phyloP scores from a whole-genome alignment of 2,329 filamentous ascomycete genomes.

The Periconia macrospinosa region DNA sequence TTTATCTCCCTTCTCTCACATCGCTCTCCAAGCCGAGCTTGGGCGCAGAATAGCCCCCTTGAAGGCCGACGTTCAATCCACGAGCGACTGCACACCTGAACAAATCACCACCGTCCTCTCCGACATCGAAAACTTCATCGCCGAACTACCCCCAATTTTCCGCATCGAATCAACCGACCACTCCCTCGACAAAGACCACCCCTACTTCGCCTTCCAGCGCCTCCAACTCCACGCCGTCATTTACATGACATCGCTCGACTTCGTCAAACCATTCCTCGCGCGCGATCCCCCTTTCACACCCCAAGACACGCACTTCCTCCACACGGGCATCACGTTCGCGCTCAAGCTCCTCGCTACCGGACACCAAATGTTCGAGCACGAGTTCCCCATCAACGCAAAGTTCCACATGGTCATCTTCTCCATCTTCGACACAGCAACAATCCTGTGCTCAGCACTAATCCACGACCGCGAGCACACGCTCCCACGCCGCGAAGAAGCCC shows the following conservation, averaged over 20 bases:
- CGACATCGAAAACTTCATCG: slow-evolving; percentile 49
- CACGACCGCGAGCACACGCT: slow-evolving; percentile 51
- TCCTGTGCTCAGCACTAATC: slow-evolving; percentile 55
- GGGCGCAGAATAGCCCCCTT: slow-evolving; percentile 31
- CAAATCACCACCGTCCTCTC: slow-evolving; percentile 32
- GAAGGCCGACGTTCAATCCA: slow-evolving; percentile 21
- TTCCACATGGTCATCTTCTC: slow-evolving; percentile 55
- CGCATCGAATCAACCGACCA: slow-evolving; percentile 46
- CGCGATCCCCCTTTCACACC: slow-evolving; percentile 29
- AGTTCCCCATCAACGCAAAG: slow-evolving; percentile 51
- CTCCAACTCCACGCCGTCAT: slow-evolving; percentile 50
- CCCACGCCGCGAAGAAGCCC: slow-evolving; percentile 46
- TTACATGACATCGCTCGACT: slow-evolving; percentile 51
- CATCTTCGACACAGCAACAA: slow-evolving; percentile 56
- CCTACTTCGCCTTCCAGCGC: slow-evolving; percentile 52
- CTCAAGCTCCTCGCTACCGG: slow-evolving; percentile 49
- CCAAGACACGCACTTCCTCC: slow-evolving; percentile 44
- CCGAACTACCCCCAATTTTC: slow-evolving; percentile 48
- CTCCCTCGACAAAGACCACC: slow-evolving; percentile 44
- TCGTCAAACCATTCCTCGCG: slow-evolving; percentile 52
- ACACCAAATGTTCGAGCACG: slow-evolving; percentile 47
- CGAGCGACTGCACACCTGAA: slow-evolving; percentile 18
- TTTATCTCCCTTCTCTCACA: slow-evolving; percentile 50
- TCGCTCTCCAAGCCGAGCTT: slow-evolving; percentile 46
- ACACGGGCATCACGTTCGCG: slow-evolving; percentile 48